Conservation (phyloP, 139 green algal genomes). For the Zygnema cylindricum region DNA sequence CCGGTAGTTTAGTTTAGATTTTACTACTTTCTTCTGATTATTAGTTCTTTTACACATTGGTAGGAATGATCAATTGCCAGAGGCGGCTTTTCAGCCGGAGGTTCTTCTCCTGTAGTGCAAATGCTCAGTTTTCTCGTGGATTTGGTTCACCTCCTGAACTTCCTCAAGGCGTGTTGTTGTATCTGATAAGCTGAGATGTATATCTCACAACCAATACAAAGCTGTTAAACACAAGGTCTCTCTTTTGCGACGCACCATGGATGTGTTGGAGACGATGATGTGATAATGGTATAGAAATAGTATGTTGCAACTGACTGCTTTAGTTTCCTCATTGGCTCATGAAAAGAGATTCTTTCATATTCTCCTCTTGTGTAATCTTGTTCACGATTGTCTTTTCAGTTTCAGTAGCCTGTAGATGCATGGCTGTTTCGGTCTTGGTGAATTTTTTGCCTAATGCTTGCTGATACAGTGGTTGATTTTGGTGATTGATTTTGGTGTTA, state of each 20-base stretch:
- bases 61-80: neutral
- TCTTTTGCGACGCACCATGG: neutral
- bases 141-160: neutral
- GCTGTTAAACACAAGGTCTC: neutral
- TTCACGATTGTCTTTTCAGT: too few relatives aligned
- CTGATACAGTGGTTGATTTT: neutral
- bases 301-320: too few relatives aligned
- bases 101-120: too few relatives aligned
- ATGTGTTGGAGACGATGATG: too few relatives aligned
- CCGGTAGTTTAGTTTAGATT: neutral
- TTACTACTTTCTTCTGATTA: neutral
- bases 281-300: too few relatives aligned
- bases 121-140: neutral
- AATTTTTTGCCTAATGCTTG: neutral
- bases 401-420: too few relatives aligned
- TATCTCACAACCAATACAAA: neutral
- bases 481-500: too few relatives aligned
- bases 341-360: too few relatives aligned
- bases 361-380: too few relatives aligned
- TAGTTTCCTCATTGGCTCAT: too few relatives aligned
- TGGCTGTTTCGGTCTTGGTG: neutral
- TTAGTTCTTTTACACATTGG: neutral
- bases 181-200: neutral
- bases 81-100: too few relatives aligned
- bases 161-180: slow-evolving; percentile 14